Evolutionary conservation across 805 yeast species (phyloP), one percentile per base, ranked within the genome.

Genomic region (Candida bentonensis): DNA sequence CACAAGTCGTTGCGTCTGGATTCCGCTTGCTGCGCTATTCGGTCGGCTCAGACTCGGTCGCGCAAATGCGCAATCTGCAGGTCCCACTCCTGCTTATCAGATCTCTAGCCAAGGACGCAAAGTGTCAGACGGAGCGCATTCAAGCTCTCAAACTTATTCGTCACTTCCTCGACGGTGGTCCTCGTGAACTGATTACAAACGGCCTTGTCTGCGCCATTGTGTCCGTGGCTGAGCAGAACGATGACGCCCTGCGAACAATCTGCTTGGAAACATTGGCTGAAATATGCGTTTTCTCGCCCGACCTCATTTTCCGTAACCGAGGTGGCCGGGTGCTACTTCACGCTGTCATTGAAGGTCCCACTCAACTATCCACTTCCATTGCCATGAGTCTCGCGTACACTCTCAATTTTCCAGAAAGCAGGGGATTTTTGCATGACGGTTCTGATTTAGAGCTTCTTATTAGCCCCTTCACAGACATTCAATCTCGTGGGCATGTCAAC

Each of bases 71-170:
- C 5, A 66, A 69, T 13, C 61, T 76, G 26, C 73, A 78, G 20
- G 27, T 39, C 46, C 56, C 84, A 3, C 84, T 74, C 2, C 75
- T 79, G 48, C 58, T 86, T 3, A 73, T 83, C 1, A 67, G 76
- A 15, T 70, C 94, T 0, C 61, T 89, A 26, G 69, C 82, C 1
- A 76, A 76, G 42, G 79, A 77, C 21, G 63, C 69, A 28, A 59
- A 74, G 2, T 61, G 55, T 46, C 70, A 75, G 21, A 60, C 76
- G 2, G 95, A 88, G 53, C 72, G 87, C 47, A 79, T 77, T 41
- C 86, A 87, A 54, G 92, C 94, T 0, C 54, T 89, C 25, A 82
- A 80, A 53, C 63, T 86, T 22, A 62, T 86, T 0, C 67, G 96
- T 23, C 65, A 70, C 25, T 75, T 82, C 46, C 53, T 82, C 2